These are phyloP conservation scores for Silybum marianum DNA, from an alignment of 129 eudicot species.

Conservation along the genomic window DNA sequence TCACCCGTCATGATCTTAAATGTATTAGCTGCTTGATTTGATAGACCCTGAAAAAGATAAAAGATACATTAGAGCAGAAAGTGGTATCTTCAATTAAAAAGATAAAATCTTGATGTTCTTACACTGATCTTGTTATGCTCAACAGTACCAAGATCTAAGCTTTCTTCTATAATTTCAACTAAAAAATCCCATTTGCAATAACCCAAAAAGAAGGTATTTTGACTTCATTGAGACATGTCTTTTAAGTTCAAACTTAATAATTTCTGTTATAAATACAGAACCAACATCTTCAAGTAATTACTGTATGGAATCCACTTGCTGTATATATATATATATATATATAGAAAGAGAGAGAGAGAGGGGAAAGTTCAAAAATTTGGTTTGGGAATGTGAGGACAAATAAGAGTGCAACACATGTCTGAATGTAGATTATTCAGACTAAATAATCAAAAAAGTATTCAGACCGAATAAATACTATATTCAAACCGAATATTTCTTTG, in stretches of 20 bases:
- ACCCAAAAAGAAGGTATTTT: not conserved
- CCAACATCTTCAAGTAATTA: not conserved
- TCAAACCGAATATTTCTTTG: too few species aligned
- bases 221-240: not conserved
- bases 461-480: too few species aligned
- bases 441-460: too few species aligned
- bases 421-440: too few species aligned
- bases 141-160: not conserved
- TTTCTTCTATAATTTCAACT: not conserved
- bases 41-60: constrained; percentile 60
- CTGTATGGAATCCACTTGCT: not conserved
- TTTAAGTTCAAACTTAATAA: not conserved
- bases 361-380: too few species aligned
- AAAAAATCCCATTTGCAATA: not conserved
- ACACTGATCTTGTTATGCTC: not conserved
- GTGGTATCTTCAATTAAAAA: not conserved
- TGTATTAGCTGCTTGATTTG: constrained; percentile 89
- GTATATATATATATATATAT: too few species aligned
- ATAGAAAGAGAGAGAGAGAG: too few species aligned
- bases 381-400: too few species aligned
- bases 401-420: too few species aligned
- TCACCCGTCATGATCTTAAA: constrained; percentile 83
- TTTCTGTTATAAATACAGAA: not conserved
- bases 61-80: not conserved
- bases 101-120: not conserved